These are phyloP conservation scores for Neopestalotiopsis sp. DNA, from an alignment of 2,329 filamentous ascomycete genomes.

Conservation along the genomic window DNA sequence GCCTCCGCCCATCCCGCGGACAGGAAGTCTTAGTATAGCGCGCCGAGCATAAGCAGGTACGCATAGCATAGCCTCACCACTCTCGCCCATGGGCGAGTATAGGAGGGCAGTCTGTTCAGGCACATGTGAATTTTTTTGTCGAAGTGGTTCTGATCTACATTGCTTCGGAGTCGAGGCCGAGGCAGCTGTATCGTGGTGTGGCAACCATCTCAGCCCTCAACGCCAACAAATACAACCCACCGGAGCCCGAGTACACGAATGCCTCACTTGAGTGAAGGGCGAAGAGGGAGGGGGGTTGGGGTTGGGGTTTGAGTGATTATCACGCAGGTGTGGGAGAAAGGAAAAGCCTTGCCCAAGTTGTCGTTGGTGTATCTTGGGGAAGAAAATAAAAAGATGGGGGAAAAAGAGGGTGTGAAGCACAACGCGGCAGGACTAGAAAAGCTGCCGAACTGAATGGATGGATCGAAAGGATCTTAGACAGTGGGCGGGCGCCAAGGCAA, in stretches of 20 bases:
- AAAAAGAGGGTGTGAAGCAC: constrained; percentile 1
- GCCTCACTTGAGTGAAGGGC: background rate
- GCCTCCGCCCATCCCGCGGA: background rate
- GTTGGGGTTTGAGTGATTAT: background rate
- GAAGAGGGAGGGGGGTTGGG: too few species aligned
- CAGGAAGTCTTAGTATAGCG: background rate
- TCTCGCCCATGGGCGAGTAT: background rate
- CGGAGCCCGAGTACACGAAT: background rate
- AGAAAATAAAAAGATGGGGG: background rate
- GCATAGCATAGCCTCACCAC: background rate
- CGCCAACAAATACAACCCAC: constrained; percentile 2
- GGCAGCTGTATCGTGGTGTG: constrained; percentile 6
- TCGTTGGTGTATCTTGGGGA: background rate
- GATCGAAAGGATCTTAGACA: background rate
- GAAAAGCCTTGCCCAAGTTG: background rate
- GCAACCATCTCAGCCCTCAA: background rate
- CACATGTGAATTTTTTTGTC: constrained; percentile 7
- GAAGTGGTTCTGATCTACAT: too few species aligned
- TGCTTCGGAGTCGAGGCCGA: background rate
- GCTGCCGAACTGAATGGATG: background rate
- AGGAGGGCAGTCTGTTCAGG: background rate
- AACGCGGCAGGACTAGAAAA: background rate
- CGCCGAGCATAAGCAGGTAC: constrained; percentile 9
- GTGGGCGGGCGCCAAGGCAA: background rate
- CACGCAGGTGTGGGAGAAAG: background rate